Base-by-base conservation (phyloP, 352 stramenopile genomes). In the Plasmopara muralis region DNA sequence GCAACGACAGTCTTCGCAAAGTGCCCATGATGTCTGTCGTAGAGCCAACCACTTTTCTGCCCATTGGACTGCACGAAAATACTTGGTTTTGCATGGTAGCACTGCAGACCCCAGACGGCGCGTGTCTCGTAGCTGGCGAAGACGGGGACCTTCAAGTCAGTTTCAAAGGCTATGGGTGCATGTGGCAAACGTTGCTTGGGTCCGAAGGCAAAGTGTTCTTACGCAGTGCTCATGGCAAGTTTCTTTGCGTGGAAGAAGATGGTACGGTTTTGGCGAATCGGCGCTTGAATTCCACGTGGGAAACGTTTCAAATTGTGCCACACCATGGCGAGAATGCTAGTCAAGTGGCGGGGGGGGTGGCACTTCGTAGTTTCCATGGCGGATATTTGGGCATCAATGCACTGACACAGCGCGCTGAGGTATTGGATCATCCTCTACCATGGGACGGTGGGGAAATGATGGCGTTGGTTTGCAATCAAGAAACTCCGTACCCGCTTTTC, bases 231-330 rank as follows among this genome's bases (percentile, higher is more conserved):
- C 76, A 93, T 47, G 83, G 83, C 49, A 93, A 93, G 50, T 93
- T 93, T 53, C 60, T 93, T 6, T 93, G 83, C 35, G 83, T 90
- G 25, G 80, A 93, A 53, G 72, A 84, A 50, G 70, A 77, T 35
- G 83, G 80, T 16, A 78, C 62, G 2, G 80, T 93, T 53, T 54
- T 88, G 30, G 83, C 83, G 0, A 72, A 93, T 51, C 76, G 83
- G 0, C 74, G 45, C 8, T 54, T 77, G 50, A 88, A 90, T 63
- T 93, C 83, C 53, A 93, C 83, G 29, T 93, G 83, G 83, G 83
- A 93, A 49, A 93, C 83, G n/a, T 90, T 93, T 65, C 74, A 87
- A 52, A 72, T 89, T 20, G 68, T 90, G 49, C 78, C 83, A 35
- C 73, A 83, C 39, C 72, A 75, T 45, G 55, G 15, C 4, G 45